Conservation (phyloP, 2,329 filamentous ascomycete species). For the Fusarium tricinctum region DNA sequence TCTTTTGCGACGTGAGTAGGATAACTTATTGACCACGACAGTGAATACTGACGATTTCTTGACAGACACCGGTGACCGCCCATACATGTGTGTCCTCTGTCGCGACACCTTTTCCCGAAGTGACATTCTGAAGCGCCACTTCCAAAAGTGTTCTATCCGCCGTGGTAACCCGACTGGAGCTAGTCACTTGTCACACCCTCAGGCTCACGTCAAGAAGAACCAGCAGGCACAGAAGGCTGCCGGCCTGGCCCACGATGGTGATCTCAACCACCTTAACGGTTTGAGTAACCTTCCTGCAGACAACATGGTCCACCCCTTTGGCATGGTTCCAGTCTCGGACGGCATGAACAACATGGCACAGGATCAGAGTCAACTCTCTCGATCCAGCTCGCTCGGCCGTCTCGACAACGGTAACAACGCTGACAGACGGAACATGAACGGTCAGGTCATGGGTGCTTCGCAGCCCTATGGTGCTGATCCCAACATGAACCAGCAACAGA, state of each 20-base stretch:
- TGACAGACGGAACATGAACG: slow-evolving; percentile 69
- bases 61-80: slow-evolving; percentile 94
- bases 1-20: slow-evolving; percentile 89
- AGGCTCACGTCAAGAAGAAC: slow-evolving; percentile 88
- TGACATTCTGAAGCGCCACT: slow-evolving; percentile 98
- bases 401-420: slow-evolving; percentile 68
- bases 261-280: slow-evolving; percentile 71
- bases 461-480: slow-evolving; percentile 71
- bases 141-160: slow-evolving; percentile 98
- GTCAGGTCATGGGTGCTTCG: slow-evolving; percentile 65
- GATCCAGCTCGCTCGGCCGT: slow-evolving; percentile 72
- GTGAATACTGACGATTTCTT: slow-evolving; percentile 48
- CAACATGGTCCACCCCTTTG: slow-evolving; percentile 70
- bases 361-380: slow-evolving; percentile 73
- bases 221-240: slow-evolving; percentile 70
- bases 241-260: slow-evolving; percentile 66
- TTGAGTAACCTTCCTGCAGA: slow-evolving; percentile 71
- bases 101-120: slow-evolving; percentile 98
- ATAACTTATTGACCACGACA: slow-evolving; percentile 47
- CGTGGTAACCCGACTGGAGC: slow-evolving; percentile 95
- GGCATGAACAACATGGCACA: slow-evolving; percentile 71
- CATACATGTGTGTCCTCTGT: slow-evolving; percentile 98
- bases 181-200: slow-evolving; percentile 93
- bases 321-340: slow-evolving; percentile 69
- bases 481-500: slow-evolving; percentile 75